phyloP scores from a whole-genome alignment of 1,284 basidiomycete species.

The Irpex lacteus region DNA sequence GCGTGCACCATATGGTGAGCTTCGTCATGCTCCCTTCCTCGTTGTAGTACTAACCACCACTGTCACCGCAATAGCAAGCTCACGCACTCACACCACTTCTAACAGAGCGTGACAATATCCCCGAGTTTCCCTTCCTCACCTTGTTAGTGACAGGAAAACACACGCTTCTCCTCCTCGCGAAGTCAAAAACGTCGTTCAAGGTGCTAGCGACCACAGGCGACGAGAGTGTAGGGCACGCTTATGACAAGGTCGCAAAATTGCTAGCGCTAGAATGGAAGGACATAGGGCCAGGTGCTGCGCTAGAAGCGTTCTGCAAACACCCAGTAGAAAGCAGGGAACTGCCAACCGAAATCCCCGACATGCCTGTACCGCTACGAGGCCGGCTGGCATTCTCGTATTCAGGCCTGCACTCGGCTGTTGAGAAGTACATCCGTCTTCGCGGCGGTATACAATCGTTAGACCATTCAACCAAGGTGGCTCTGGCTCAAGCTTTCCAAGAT shows the following conservation, averaged over 20 bases:
- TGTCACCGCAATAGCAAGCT: constrained; percentile 67
- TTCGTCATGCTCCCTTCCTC: neutral
- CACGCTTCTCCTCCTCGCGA: constrained; percentile 80
- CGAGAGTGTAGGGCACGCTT: constrained; percentile 73
- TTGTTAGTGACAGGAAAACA: constrained; percentile 91
- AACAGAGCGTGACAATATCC: constrained; percentile 52
- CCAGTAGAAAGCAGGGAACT: constrained; percentile 26
- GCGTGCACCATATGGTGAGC: constrained; percentile 91
- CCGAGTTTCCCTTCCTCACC: constrained; percentile 83
- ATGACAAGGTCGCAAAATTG: constrained; percentile 77
- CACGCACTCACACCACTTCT: constrained; percentile 83
- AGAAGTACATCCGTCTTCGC: constrained; percentile 43
- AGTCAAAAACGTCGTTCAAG: constrained; percentile 54
- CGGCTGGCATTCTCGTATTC: constrained; percentile 76
- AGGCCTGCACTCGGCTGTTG: constrained; percentile 66
- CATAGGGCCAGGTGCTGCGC: constrained; percentile 69
- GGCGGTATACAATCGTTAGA: constrained; percentile 38
- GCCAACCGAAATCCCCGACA: constrained; percentile 33
- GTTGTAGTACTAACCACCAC: neutral
- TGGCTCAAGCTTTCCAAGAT: constrained; percentile 74
- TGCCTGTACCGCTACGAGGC: constrained; percentile 54
- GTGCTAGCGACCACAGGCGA: constrained; percentile 79
- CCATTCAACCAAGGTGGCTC: constrained; percentile 34
- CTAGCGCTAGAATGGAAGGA: constrained; percentile 63
- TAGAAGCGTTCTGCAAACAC: constrained; percentile 64